Evolutionary conservation across 345 rosid genomes (phyloP), one percentile per base, ranked within the genome.

Genomic region (Draba incana): DNA sequence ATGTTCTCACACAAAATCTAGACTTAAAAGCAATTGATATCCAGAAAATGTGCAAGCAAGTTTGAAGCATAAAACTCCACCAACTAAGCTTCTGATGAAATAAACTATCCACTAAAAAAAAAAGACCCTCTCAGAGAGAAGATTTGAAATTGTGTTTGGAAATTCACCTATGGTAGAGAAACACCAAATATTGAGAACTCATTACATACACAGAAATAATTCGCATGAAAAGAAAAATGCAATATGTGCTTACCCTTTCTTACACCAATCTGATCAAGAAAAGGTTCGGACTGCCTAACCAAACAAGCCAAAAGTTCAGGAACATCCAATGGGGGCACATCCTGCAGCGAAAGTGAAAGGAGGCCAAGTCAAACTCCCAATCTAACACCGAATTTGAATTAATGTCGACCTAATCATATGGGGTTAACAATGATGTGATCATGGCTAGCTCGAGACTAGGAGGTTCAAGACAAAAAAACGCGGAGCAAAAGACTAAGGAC

Each of bases 221-320:
- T 50, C 66, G 6, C 45, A 39, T 24, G 44, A 52, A 20, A 58
- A 43, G 28, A 66, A 37, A 59, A 60, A 30, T 27, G 33, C 27
- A 48, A 25, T 41, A 70, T 25, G 16, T 12, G 10, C 82, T 81
- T 78, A 71, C 97, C 99, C 78, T 74, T 87, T 75, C 86, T 80
- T 35, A 91, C 81, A 44, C 97, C 97, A 68, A 91, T 82, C 70
- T 94, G 97, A 82, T 94, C 97, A 76, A 94, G 76, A 84, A 91
- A 84, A 9, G 96, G 95, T 65, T 76, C 95, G 42, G 97, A 91
- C 64, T 91, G 97, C 66, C 91, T 84, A 73, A 91, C 96, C 81
- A 91, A 83, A 80, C 75, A 82, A 59, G 97, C 99, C 64, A 94
- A 80, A 63, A 94, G 94, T 68, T 94, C 97, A 5, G 96, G 82